Base-by-base conservation (phyloP, 192 early-diverging fungal genomes). In the Diversispora eburnea region DNA sequence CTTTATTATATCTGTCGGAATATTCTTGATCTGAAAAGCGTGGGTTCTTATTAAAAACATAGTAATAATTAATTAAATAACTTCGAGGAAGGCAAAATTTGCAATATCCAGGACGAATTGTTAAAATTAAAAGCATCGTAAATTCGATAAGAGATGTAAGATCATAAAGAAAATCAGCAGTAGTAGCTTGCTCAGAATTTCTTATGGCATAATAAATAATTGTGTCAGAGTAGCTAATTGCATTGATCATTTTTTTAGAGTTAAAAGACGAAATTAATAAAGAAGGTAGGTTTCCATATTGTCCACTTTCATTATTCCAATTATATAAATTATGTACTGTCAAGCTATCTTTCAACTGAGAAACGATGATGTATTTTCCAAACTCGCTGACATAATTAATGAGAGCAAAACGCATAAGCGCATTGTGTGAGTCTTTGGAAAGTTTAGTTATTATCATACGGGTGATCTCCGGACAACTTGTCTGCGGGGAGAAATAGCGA, bases 61-160 rank as follows among this genome's bases (percentile, higher is more conserved):
- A 45, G 41, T 42, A 63, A 41, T 67, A 67, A 67, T 67, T 67
- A 25, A 67, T 9, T n/a, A 67, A 41, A 51, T 67, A 67, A 52
- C 45, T 19, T 67, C 46, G 48, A 49, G 66, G 66, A 67, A 67
- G 48, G 5, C 47, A 67, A 33, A 52, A 67, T 25, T 67, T 19
- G 19, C n/a, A 67, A 67, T 22, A 8, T 57, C 25, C 15, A 13
- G 52, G 25, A 20, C 52, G 3, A n/a, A 13, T 19, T 17, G 68
- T 12, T 6, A 70, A 70, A 56, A 70, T 6, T 33, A 70, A 56
- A 56, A 54, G 1, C 25, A 33, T 70, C 17, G 22, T 57, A 6
- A 70, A 70, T n/a, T 70, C 68, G 20, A 70, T 45, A 19, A 70
- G 68, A 58, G 68, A 70, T 20, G 15, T 45, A 57, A 70, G 52